These are phyloP conservation scores for Fusarium sp. DNA, from an alignment of 2,329 filamentous ascomycete genomes.

Conservation along the genomic window DNA sequence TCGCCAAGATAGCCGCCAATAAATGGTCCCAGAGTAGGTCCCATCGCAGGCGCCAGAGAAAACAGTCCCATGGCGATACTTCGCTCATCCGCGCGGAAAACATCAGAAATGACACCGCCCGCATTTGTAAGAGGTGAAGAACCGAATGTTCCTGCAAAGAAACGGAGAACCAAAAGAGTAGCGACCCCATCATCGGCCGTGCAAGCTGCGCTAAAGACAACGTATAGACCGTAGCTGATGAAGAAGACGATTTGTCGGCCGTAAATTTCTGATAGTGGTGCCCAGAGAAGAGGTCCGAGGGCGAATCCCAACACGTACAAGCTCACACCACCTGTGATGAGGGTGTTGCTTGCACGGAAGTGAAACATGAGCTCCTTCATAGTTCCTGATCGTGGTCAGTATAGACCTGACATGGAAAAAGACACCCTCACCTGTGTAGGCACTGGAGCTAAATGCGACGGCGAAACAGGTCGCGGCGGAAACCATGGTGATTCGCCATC, in stretches of 20 bases:
- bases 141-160: constrained; percentile 73
- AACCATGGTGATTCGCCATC: constrained; percentile 74
- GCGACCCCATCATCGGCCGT: constrained; percentile 68
- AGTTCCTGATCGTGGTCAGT: constrained; percentile 24
- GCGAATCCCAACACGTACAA: constrained; percentile 73
- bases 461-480: constrained; percentile 75
- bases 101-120: constrained; percentile 73
- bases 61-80: constrained; percentile 71
- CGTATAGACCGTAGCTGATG: constrained; percentile 67
- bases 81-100: constrained; percentile 66
- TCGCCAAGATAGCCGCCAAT: constrained; percentile 72
- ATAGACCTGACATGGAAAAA: rapidly evolving
- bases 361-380: constrained; percentile 64
- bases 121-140: constrained; percentile 72
- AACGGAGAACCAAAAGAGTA: constrained; percentile 73
- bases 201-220: constrained; percentile 71
- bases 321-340: constrained; percentile 72
- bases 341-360: constrained; percentile 63
- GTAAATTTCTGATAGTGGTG: constrained; percentile 73
- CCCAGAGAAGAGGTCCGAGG: constrained; percentile 74
- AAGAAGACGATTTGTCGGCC: constrained; percentile 71
- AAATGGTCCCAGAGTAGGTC: constrained; percentile 70
- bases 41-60: constrained; percentile 72
- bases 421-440: constrained; percentile 66
- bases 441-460: constrained; percentile 77